Percentiles rank a stretch among this genome's conserved stretches.
phyloP scores from a whole-genome alignment of 495 filamentous ascomycete species.

The Xylaria castorea region DNA sequence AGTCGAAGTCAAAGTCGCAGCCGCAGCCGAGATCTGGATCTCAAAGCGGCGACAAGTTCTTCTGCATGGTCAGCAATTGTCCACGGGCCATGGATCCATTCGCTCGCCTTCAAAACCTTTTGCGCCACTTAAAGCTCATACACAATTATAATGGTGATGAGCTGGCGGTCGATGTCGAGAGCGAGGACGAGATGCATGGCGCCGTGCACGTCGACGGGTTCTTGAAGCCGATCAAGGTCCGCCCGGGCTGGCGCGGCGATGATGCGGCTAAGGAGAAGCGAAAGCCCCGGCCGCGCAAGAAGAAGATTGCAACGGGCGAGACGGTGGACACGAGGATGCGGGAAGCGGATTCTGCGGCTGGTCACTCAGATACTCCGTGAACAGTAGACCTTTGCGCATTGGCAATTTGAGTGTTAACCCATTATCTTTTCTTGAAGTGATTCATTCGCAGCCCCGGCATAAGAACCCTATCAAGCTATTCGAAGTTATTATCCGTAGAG shows the following conservation, averaged over 20 bases:
- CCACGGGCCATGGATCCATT: conserved; percentile 42
- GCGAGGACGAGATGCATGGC: conserved; percentile 59
- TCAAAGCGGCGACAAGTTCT: conserved; percentile 14
- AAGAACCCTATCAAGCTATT: background rate
- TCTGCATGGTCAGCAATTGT: conserved; percentile 44
- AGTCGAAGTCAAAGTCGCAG: background rate
- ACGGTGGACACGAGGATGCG: conserved; percentile 11
- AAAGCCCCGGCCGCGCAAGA: conserved; percentile 9
- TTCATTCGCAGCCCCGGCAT: background rate
- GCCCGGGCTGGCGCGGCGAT: conserved; percentile 40
- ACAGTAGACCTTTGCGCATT: background rate
- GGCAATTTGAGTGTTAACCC: background rate
- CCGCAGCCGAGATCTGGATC: conserved; percentile 1
- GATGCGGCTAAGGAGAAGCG: conserved; percentile 26
- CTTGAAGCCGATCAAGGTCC: conserved; percentile 48
- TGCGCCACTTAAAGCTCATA: conserved; percentile 45
- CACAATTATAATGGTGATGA: conserved; percentile 41
- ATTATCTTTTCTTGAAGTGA: background rate
- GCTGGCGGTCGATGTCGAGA: conserved; percentile 41
- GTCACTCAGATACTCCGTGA: conserved; percentile 7
- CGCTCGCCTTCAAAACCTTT: conserved; percentile 35
- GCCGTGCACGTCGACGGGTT: conserved; percentile 62
- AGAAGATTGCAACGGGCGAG: background rate
- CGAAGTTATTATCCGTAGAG: background rate
- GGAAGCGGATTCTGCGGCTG: background rate